Evolutionary conservation across 352 stramenopile genomes (phyloP).

Genomic region (Phytophthora tentaculata): DNA sequence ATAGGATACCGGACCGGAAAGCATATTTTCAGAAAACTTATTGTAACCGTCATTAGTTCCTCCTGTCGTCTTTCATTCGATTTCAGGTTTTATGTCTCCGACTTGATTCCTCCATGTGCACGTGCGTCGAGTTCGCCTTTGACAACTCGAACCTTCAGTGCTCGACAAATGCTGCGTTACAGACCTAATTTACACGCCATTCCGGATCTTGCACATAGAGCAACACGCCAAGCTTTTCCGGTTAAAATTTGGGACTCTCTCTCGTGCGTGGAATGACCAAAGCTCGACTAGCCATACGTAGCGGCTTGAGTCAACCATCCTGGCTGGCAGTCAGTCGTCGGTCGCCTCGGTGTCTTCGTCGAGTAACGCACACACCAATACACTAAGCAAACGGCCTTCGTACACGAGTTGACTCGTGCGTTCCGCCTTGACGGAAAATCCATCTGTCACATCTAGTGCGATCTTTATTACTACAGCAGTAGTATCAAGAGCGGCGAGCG

Average conservation of each 20-base stretch:
- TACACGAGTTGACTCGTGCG: conserved; percentile 5
- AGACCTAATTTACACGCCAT: conserved; percentile 11
- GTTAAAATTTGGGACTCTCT: conserved; percentile 13
- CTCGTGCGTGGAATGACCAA: conserved; percentile 4
- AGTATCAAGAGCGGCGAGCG: conserved; percentile 1
- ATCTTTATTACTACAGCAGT: no score
- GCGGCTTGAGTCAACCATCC: conserved; percentile 9
- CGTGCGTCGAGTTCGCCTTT: background rate
- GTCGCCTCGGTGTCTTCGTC: background rate
- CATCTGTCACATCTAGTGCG: conserved; percentile 16
- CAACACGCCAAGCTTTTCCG: conserved; percentile 18
- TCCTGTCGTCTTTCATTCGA: no score
- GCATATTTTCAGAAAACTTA: no score
- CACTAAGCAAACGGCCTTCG: conserved; percentile 4
- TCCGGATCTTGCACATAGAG: conserved; percentile 10
- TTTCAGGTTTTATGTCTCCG: no score
- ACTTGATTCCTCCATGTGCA: background rate
- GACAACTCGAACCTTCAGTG: background rate
- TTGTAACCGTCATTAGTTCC: background rate
- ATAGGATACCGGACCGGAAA: no score
- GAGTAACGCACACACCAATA: background rate
- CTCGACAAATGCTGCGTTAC: background rate
- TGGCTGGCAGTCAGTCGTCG: conserved; percentile 14
- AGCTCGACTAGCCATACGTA: conserved; percentile 25
- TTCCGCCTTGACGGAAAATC: conserved; percentile 13